Percentiles rank a stretch among this genome's conserved stretches.
These are phyloP conservation scores for Cardiospermum halicacabum DNA, from an alignment of 345 rosid species.

Conservation along the genomic window DNA sequence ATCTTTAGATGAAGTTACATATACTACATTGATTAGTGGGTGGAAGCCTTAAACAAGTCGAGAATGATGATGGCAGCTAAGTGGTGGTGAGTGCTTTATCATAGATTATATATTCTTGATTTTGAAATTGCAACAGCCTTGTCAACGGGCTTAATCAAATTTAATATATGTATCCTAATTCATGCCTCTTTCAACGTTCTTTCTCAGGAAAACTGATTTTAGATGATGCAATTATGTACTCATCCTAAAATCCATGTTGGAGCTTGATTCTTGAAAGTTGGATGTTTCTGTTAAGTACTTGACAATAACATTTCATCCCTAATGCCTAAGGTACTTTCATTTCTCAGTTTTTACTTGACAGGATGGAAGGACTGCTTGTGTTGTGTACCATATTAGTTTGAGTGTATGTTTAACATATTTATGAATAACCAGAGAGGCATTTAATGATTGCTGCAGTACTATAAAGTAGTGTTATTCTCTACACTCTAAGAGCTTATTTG, in stretches of 20 bases:
- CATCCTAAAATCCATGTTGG: slow-evolving; percentile 3
- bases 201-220: slow-evolving; percentile 3
- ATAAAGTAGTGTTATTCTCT: not conserved
- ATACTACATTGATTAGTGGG: slow-evolving; percentile 54
- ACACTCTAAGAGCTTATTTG: not conserved
- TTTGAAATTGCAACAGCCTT: not conserved
- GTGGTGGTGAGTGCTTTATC: slow-evolving; percentile 11
- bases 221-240: not conserved
- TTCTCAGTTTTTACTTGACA: not conserved
- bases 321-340: slow-evolving; percentile 11
- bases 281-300: not conserved
- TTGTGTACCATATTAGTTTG: no score
- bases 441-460: not conserved
- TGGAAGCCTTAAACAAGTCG: slow-evolving; percentile 31
- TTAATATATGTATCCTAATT: not conserved
- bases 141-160: not conserved
- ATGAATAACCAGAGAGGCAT: not conserved
- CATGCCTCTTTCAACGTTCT: not conserved
- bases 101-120: not conserved
- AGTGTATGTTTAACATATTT: not conserved
- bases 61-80: slow-evolving; percentile 18
- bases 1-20: slow-evolving; percentile 54
- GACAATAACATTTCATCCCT: not conserved
- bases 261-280: slow-evolving; percentile 8
- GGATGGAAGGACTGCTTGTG: no score